Evolutionary conservation across 129 eudicot genomes (phyloP), one percentile per base, ranked within the genome.

Genomic region (Apium graveolens): DNA sequence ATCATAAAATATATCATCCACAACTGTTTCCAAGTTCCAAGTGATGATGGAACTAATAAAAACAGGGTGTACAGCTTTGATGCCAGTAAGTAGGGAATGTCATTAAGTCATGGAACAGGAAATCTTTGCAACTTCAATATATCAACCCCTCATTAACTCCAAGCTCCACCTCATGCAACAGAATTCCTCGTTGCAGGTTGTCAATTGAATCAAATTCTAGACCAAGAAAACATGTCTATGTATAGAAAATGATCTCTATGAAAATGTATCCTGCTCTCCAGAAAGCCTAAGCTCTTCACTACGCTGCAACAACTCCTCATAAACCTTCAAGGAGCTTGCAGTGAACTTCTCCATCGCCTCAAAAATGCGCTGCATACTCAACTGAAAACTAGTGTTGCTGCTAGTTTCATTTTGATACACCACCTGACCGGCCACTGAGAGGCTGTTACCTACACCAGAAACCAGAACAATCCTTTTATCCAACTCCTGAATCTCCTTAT

Each of bases 371-470:
- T 86, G 88, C 60, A 96, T 84, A 69, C 97, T 87, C 31, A 85
- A 84, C 83, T 92, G 99, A 66, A 96, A 80, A 63, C 91, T 87
- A 21, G 88, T 86, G 32, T 77, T 89, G 80, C 85, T 94, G 83
- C 91, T 88, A 3, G 99, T 90, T 80, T 96, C 97, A 51, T 97
- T 96, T 73, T 92, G 99, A 79, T 90, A 92, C 42, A 95, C 97
- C 24, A 83, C 94, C 55, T 81, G 88, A 8, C 90, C 89, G 26
- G 86, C 82, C 70, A 88, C 73, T 35, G 89, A 78, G 48, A 81
- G 39, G 39, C 85, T 84, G 42, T 70, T 85, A 24, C 71, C 79
- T 26, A 79, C 90, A 20, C 89, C 87, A 10, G 88, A 85, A 38
- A 80, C 76, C 42, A 86, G 43, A 34, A 86, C 96, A 38, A 91